Base-by-base conservation (phyloP, 2,329 filamentous ascomycete genomes). In the Calonectria pauciramosa region DNA sequence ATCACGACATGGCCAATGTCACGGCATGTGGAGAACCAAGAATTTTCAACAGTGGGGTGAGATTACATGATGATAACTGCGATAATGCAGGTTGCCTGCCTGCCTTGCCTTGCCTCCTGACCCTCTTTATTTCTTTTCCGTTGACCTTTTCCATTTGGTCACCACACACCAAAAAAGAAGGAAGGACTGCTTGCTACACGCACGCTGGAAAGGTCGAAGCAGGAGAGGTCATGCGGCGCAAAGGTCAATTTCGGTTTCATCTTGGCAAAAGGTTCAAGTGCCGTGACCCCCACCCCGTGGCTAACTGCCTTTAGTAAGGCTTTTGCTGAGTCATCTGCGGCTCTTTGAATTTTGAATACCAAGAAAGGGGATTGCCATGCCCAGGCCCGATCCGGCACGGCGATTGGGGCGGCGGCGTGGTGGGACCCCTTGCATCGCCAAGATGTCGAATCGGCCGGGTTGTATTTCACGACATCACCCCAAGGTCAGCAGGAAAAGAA, bases 241-340 rank as follows among this genome's bases (percentile, higher is more conserved):
- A 56, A 56, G 34, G 28, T 34, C 52, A 34, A 54, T 54, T 18
- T 52, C 49, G 23, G 23, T 26, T 18, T n/a, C 32, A 26, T 38
- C 56, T 60, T 60, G 56, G 56, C 56, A 38, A 7, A 36, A 38
- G 2, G 13, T 38, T 38, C 20, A 38, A 14, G 20, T 60, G 11
- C 20, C 36, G 30, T 26, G 32, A 38, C 56, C 56, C 56, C 56
- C 56, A 60, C 56, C 56, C n/a, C 32, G 10, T 38, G 20, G 0
- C 56, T 60, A 60, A 60, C 56, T 60, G 34, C 56, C 56, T 60
- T 60, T 23, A 60, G 56, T 60, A 38, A 60, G 23, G 56, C 30
- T 8, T n/a, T 9, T 60, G 56, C 56, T 60, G 56, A 60, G 56
- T 60, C 56, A 60, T 60, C 34, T 60, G 56, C 56, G 56, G 56